phyloP scores from a whole-genome alignment of 2,329 filamentous ascomycete genomes.

The Sordariomycetes sp. region DNA sequence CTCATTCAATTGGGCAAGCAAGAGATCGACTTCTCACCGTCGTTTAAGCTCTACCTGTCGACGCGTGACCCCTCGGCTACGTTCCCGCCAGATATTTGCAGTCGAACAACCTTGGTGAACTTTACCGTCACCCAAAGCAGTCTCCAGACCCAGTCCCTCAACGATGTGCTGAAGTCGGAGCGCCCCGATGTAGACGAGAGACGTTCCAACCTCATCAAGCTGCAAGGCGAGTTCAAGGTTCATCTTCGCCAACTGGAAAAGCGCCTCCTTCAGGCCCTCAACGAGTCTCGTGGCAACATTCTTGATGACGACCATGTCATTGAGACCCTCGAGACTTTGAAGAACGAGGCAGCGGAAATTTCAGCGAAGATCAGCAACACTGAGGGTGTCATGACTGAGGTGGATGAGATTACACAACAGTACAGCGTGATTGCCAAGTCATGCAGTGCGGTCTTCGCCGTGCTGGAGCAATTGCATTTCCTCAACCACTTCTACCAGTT shows the following conservation, averaged over 20 bases:
- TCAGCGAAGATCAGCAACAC: conserved; percentile 94
- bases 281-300: conserved; percentile 95
- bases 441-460: conserved; percentile 94
- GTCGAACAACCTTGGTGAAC: conserved; percentile 97
- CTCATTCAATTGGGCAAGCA: conserved; percentile 97
- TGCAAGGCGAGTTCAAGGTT: conserved; percentile 99
- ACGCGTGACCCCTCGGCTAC: conserved; percentile 93
- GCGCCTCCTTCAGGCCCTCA: conserved; percentile 84
- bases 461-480: conserved; percentile 93
- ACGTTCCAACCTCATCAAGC: conserved; percentile 93
- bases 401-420: conserved; percentile 89
- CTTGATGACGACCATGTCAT: conserved; percentile 98
- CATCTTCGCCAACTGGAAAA: conserved; percentile 94
- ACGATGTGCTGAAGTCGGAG: conserved; percentile 95
- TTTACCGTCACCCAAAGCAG: conserved; percentile 99
- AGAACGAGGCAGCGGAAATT: conserved; percentile 95
- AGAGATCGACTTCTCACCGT: conserved; percentile 96
- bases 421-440: conserved; percentile 90
- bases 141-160: conserved; percentile 93
- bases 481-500: conserved; percentile 99
- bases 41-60: conserved; percentile 91
- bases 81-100: conserved; percentile 95
- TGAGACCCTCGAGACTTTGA: conserved; percentile 92
- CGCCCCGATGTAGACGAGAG: conserved; percentile 94
- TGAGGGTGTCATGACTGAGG: conserved; percentile 95